These are phyloP conservation scores for Colletotrichum higginsianum DNA, from an alignment of 2,329 filamentous ascomycete species.

Conservation along the genomic window DNA sequence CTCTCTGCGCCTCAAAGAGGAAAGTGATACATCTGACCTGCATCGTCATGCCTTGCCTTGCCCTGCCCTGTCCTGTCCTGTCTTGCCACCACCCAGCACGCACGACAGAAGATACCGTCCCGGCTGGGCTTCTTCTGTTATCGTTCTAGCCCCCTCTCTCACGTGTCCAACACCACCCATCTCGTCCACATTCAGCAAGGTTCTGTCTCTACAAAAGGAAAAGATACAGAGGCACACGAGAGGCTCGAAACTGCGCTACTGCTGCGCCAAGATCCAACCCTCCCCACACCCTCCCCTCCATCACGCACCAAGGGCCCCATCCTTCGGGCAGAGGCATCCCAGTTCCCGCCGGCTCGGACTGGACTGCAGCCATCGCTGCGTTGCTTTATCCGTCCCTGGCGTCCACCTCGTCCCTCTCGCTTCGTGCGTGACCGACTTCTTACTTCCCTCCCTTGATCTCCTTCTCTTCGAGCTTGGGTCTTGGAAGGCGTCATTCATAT, in stretches of 20 bases:
- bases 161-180: slow-evolving; percentile 29
- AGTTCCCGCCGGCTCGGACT: slow-evolving; percentile 39
- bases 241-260: slow-evolving; percentile 36
- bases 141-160: slow-evolving; percentile 29
- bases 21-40: slow-evolving; percentile 38
- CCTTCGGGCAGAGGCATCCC: slow-evolving; percentile 39
- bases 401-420: slow-evolving; percentile 27
- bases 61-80: slow-evolving; percentile 9
- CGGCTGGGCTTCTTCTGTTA: slow-evolving; percentile 12
- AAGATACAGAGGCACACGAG: slow-evolving; percentile 23
- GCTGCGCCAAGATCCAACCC: slow-evolving; percentile 40
- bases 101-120: slow-evolving; percentile 10
- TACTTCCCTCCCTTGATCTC: slow-evolving; percentile 27
- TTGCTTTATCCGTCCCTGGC: slow-evolving; percentile 37
- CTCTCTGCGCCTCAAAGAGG: slow-evolving; percentile 35
- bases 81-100: slow-evolving; percentile 13
- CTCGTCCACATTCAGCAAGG: slow-evolving; percentile 10
- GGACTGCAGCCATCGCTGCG: slow-evolving; percentile 31
- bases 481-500: slow-evolving; percentile 31
- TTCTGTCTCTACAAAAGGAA: slow-evolving; percentile 10
- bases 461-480: slow-evolving; percentile 33
- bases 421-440: slow-evolving; percentile 42
- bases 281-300: slow-evolving; percentile 35
- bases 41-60: slow-evolving; percentile 30
- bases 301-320: slow-evolving; percentile 33